These are phyloP conservation scores for Leptographium galeiforme DNA, from an alignment of 2,329 filamentous ascomycete species.

Conservation along the genomic window DNA sequence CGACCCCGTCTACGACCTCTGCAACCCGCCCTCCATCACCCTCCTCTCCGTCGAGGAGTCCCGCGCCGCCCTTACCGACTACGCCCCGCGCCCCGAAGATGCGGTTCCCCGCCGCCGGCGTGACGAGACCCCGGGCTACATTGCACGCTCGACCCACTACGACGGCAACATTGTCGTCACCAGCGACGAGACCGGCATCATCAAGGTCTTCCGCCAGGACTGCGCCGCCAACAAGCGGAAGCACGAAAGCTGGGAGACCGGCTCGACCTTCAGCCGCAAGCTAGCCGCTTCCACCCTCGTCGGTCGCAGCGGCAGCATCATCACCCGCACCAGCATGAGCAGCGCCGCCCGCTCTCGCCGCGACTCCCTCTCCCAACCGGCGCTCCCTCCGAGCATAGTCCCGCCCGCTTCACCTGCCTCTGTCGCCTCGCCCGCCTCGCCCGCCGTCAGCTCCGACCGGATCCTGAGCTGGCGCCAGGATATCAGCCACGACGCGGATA, in stretches of 20 bases:
- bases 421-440: constrained; percentile 2
- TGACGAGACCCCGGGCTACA: constrained; percentile 62
- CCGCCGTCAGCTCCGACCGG: constrained; percentile 44
- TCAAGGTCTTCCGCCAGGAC: constrained; percentile 93
- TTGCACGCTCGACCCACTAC: constrained; percentile 60
- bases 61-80: constrained; percentile 14
- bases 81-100: constrained; percentile 4
- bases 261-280: constrained; percentile 61
- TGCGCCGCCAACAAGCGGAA: constrained; percentile 72
- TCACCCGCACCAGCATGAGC: constrained; percentile 37
- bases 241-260: constrained; percentile 64
- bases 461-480: constrained; percentile 81
- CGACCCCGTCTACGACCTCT: constrained; percentile 90
- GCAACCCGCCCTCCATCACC: constrained; percentile 84
- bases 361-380: constrained; percentile 35
- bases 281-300: constrained; percentile 45
- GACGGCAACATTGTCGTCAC: constrained; percentile 88
- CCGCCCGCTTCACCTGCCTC: neutral
- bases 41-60: constrained; percentile 60
- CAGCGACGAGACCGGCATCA: constrained; percentile 72
- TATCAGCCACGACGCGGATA: constrained; percentile 50
- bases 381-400: constrained; percentile 1
- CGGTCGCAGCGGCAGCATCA: constrained; percentile 41
- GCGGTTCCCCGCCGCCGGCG: constrained; percentile 20
- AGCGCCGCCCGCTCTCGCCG: constrained; percentile 35